These are phyloP conservation scores for Yamadazyma philogaea DNA, from an alignment of 805 yeast species.

Conservation along the genomic window DNA sequence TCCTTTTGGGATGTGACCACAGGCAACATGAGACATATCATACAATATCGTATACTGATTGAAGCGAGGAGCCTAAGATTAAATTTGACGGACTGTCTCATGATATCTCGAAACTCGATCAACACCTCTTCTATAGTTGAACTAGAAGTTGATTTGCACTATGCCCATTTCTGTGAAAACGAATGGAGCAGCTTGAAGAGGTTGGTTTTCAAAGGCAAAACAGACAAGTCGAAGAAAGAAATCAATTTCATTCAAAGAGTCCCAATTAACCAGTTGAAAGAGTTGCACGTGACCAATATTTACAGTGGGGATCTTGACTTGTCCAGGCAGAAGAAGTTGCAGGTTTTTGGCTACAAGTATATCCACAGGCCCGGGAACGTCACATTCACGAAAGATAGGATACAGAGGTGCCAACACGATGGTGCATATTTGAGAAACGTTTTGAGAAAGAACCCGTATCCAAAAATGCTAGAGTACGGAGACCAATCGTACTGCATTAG, in stretches of 20 bases:
- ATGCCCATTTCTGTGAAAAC: background rate
- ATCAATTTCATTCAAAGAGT: background rate
- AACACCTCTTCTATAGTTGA: background rate
- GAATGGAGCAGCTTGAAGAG: background rate
- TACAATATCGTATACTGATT: background rate
- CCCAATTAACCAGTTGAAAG: background rate
- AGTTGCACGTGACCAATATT: background rate
- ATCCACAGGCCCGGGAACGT: background rate
- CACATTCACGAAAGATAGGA: background rate
- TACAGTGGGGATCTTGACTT: background rate
- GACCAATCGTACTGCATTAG: background rate
- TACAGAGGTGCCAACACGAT: background rate
- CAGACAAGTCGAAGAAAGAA: background rate
- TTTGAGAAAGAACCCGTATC: background rate
- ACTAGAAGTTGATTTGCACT: background rate
- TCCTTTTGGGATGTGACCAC: background rate
- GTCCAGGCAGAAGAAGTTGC: background rate
- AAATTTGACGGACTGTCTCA: background rate
- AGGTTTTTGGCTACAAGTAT: background rate
- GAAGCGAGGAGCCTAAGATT: background rate
- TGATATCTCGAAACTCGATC: background rate
- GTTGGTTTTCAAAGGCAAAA: background rate
- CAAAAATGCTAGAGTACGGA: background rate
- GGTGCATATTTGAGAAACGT: background rate
- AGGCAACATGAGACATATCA: background rate